Percentiles rank a stretch among this genome's conserved stretches.
Evolutionary conservation across 108 stramenopile species (phyloP).

Genomic region (Nitzschia sp.): DNA sequence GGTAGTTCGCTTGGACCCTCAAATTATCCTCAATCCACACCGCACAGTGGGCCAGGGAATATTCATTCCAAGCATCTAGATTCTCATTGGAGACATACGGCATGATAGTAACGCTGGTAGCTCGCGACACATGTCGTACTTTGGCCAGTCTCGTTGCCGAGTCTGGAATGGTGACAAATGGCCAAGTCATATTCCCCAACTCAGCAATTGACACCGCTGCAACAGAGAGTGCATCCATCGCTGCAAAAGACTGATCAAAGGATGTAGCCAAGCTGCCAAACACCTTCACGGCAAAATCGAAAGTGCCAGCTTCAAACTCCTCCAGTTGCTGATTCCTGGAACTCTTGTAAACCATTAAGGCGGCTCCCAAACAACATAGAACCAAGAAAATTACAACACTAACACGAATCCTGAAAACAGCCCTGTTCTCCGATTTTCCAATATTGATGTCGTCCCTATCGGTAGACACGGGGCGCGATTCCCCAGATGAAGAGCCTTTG

Average conservation of each 20-base stretch:
- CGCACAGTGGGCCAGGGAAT: background rate
- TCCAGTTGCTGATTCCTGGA: background rate
- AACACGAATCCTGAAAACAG: constrained; percentile 1
- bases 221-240: constrained; percentile 19
- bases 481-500: too few relatives aligned
- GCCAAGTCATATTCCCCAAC: constrained; percentile 12
- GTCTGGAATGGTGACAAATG: constrained; percentile 15
- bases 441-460: too few relatives aligned
- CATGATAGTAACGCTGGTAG: background rate
- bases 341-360: background rate
- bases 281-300: constrained; percentile 7
- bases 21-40: background rate
- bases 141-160: constrained; percentile 11
- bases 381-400: constrained; percentile 10
- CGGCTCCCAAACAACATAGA: background rate
- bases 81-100: constrained; percentile 1
- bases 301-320: constrained; percentile 10
- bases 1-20: background rate
- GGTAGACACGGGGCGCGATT: too few relatives aligned
- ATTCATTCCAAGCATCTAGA: constrained; percentile 11
- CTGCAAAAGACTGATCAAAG: constrained; percentile 6
- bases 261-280: constrained; percentile 1
- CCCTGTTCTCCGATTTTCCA: constrained; percentile 1
- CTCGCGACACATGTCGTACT: background rate
- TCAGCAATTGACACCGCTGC: constrained; percentile 3